Evolutionary conservation across 2,329 filamentous ascomycete species (phyloP), one percentile per base, ranked within the genome.

Genomic region (Cercospora janseana): DNA sequence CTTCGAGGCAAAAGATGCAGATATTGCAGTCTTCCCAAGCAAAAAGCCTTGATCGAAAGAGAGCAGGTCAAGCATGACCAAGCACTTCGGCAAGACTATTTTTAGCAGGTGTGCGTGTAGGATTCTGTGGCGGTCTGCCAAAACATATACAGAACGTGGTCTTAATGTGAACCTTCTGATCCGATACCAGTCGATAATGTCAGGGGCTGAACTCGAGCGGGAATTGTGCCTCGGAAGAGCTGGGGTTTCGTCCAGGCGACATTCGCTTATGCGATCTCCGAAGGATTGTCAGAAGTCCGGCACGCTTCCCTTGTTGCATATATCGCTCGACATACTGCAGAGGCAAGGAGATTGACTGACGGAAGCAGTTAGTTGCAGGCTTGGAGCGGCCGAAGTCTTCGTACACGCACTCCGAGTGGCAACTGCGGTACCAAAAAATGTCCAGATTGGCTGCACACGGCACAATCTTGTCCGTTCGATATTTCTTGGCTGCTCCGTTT

Each of bases 251-350:
- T 20, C 35, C 35, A 40, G 35, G 18, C 8, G 21, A 15, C 20
- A n/a, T 23, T 40, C 35, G 35, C 35, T 40, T 40, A 12, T 24
- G 26, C n/a, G 18, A 40, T 24, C n/a, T 40, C 35, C 35, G 35
- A 40, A 40, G 35, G 35, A 26, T 40, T 8, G 20, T 8, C 26
- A 20, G 3, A 26, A 40, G 21, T 40, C 35, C 20, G 35, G 21
- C 23, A 4, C 35, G 18, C n/a, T 40, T 26, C 21, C 35, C 5
- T 9, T 13, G 26, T 40, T 15, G 15, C 35, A 23, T 12, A 20
- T 6, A 40, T 40, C 26, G 35, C 35, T n/a, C 16, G 35, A 23
- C 23, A n/a, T 24, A 12, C 20, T 40, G 35, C 21, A 40, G n/a
- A 40, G 15, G 35, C 35, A 20, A n/a, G n/a, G n/a, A 23, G 21